A percentile compares a stretch with the other conserved stretches of the same genome.
phyloP scores from a whole-genome alignment of 805 yeast species.

The Saccharomycopsis sp. region DNA sequence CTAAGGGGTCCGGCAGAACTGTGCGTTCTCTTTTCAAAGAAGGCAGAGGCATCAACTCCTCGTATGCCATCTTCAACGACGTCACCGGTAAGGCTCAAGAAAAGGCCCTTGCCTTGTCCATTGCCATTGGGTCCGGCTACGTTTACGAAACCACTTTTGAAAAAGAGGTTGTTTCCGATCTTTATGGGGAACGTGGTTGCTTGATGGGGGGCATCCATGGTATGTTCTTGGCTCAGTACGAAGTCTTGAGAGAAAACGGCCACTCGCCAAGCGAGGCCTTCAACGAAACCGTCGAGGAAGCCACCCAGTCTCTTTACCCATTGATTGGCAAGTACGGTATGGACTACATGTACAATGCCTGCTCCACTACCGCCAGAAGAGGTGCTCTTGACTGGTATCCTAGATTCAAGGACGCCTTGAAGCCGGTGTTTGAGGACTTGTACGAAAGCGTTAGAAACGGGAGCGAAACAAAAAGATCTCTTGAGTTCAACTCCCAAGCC shows the following conservation, averaged over 20 bases:
- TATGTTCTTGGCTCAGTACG: constrained; percentile 99
- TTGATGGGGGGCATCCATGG: constrained; percentile 99
- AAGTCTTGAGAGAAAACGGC: constrained; percentile 98
- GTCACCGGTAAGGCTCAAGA: constrained; percentile 99
- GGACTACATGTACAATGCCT: constrained; percentile 99
- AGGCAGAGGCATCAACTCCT: constrained; percentile 99
- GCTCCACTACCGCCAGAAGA: constrained; percentile 99
- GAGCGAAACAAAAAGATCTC: constrained; percentile 94
- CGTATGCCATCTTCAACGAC: constrained; percentile 99
- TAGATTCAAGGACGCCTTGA: constrained; percentile 94
- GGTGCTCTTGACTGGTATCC: constrained; percentile 99
- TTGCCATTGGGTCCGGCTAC: constrained; percentile 99
- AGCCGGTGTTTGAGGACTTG: constrained; percentile 95
- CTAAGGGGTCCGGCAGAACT: constrained; percentile 99
- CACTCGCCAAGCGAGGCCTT: constrained; percentile 99
- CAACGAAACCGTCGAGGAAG: constrained; percentile 99
- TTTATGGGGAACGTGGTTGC: constrained; percentile 99
- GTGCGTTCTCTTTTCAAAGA: constrained; percentile 99
- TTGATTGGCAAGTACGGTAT: constrained; percentile 98
- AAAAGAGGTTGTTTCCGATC: constrained; percentile 97
- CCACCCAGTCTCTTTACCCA: constrained; percentile 98
- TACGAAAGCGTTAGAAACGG: constrained; percentile 95
- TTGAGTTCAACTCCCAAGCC: constrained; percentile 95
- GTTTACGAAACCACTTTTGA: constrained; percentile 99
- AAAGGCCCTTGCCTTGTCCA: constrained; percentile 96